phyloP scores from a whole-genome alignment of 805 yeast genomes.

The Sugiyamaella americana region DNA sequence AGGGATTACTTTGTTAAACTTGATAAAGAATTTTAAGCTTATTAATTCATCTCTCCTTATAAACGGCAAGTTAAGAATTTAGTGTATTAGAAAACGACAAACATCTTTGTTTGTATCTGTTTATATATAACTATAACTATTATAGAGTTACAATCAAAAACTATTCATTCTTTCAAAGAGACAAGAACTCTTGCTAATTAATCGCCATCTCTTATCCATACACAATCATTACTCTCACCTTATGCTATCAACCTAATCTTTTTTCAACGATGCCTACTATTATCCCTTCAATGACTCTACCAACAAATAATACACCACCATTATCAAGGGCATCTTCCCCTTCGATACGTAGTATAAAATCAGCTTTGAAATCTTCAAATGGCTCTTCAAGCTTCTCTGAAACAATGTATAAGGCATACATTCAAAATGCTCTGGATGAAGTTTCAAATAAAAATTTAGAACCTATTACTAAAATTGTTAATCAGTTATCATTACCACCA shows the following conservation, averaged over 20 bases:
- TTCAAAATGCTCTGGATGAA: conserved; percentile 63
- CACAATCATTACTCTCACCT: too few species aligned
- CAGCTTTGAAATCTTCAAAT: conserved; percentile 1
- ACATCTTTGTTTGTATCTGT: too few species aligned
- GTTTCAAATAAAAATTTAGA: conserved; percentile 52
- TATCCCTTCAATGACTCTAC: not conserved
- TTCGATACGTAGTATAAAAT: not conserved
- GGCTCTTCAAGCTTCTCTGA: not conserved
- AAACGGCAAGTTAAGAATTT: too few species aligned
- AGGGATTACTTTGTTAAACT: too few species aligned
- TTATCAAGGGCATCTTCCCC: not conserved
- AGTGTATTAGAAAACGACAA: too few species aligned
- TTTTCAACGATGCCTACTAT: not conserved
- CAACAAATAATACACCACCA: not conserved
- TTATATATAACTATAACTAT: too few species aligned
- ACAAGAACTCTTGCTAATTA: too few species aligned
- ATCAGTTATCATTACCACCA: conserved; percentile 50
- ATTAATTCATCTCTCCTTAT: too few species aligned
- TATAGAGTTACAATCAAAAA: too few species aligned
- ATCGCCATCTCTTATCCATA: too few species aligned
- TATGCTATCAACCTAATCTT: conserved; percentile 9
- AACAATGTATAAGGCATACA: conserved; percentile 32
- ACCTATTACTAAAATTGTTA: conserved; percentile 54
- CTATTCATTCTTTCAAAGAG: too few species aligned
- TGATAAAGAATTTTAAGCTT: too few species aligned